phyloP scores from a whole-genome alignment of 2,329 filamentous ascomycete species.

The Ascochyta lentis region DNA sequence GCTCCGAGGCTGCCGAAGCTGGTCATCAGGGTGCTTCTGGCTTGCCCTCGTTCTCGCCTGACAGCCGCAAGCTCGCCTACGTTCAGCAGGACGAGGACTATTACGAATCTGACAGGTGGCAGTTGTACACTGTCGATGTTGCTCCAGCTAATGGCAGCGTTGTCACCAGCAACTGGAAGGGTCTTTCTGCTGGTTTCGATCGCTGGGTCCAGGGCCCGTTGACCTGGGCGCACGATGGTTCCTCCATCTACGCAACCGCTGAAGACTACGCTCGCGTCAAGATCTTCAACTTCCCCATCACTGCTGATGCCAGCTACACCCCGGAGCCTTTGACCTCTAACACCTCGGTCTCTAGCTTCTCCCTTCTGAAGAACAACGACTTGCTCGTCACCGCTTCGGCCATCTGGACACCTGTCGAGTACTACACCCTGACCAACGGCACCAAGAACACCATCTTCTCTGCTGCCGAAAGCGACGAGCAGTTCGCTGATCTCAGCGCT shows the following conservation, averaged over 20 bases:
- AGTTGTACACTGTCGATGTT: conserved; percentile 49
- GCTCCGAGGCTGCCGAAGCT: conserved; percentile 40
- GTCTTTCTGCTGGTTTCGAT: conserved; percentile 39
- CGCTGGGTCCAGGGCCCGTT: conserved; percentile 38
- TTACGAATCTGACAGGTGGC: conserved; percentile 83
- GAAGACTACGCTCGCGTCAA: conserved; percentile 44
- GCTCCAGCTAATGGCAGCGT: conserved; percentile 26
- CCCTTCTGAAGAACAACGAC: conserved; percentile 65
- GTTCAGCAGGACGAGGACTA: conserved; percentile 70
- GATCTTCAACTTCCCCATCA: conserved; percentile 68
- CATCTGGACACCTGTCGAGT: conserved; percentile 44
- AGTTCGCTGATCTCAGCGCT: conserved; percentile 68
- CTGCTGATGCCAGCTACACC: conserved; percentile 58
- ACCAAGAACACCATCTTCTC: conserved; percentile 58
- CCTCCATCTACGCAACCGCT: conserved; percentile 43
- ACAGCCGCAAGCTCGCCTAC: conserved; percentile 75
- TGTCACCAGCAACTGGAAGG: conserved; percentile 40
- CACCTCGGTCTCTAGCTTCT: conserved; percentile 50
- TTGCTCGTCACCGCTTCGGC: conserved; percentile 50
- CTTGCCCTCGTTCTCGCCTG: conserved; percentile 75
- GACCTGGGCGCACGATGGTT: conserved; percentile 41
- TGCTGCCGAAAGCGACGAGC: conserved; percentile 69
- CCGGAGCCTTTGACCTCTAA: conserved; percentile 53
- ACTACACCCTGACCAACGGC: conserved; percentile 36
- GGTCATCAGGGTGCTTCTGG: conserved; percentile 68